Base-by-base conservation (phyloP, 441 rosid species). In the Jatropha multifida region DNA sequence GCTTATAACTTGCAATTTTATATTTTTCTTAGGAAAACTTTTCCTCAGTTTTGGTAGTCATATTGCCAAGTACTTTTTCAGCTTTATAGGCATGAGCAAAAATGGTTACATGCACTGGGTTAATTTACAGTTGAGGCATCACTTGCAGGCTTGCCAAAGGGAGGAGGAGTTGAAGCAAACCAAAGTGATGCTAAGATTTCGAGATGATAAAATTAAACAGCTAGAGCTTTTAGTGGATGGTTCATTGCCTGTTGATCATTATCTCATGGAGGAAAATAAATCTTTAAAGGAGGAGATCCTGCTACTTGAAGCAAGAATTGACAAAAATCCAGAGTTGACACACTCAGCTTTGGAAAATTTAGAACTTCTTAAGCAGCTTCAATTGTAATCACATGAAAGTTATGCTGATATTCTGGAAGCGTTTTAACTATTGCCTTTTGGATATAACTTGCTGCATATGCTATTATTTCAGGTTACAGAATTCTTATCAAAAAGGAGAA, bases 291-390 rank as follows among this genome's bases (percentile, higher is more conserved):
- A 84, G 83, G 97, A 91, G 83, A 87, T 86, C 82, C 86, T 83
- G 77, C 77, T 90, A 74, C 94, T 92, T 78, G 86, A 71, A 74
- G 84, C 80, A 73, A 89, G 88, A 83, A 77, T 85, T 68, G 87
- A 86, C 68, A 87, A 72, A 80, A 89, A 83, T 76, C 93, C 93
- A 40, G 88, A 89, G 79, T 70, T 87, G 84, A 82, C 85, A 51
- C 86, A 84, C 81, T 83, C 78, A 82, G 84, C 92, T 77, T 68
- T 79, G 78, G 93, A 90, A 86, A 89, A 90, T 80, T 85, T 81
- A 62, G 87, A 85, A 85, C 97, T 89, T 74, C 80, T 66, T 69
- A 89, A 94, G 80, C 89, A 89, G 81, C 90, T 88, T 80, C 90
- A 85, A 78, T 73, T 76, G 97, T 94, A 91, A 44, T 81, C 51